These are phyloP conservation scores for Asterochloris sp. DNA, from an alignment of 139 green algal genomes.

Conservation along the genomic window DNA sequence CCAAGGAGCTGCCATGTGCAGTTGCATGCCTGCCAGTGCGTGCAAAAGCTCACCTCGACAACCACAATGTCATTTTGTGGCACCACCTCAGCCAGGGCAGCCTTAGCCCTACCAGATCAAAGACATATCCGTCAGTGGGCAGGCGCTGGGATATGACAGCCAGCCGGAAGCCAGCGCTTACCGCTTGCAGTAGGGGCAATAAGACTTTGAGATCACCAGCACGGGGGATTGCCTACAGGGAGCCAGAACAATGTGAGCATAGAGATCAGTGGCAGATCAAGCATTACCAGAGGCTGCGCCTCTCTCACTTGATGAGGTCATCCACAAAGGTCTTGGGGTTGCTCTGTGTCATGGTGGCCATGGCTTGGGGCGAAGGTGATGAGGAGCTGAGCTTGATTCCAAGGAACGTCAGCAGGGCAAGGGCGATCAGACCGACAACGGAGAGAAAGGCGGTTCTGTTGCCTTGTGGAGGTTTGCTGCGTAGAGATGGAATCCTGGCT, in stretches of 20 bases:
- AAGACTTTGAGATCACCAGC: background rate
- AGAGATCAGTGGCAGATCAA: background rate
- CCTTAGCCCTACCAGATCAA: background rate
- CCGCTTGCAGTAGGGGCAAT: slow-evolving; percentile 16
- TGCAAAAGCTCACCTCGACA: background rate
- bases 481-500: too few relatives aligned
- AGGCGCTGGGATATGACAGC: too few relatives aligned
- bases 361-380: too few relatives aligned
- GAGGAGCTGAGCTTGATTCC: too few relatives aligned
- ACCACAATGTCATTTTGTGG: slow-evolving; percentile 7
- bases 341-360: background rate
- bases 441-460: too few relatives aligned
- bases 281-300: background rate
- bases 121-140: too few relatives aligned
- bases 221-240: background rate
- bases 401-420: too few relatives aligned
- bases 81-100: background rate
- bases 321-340: slow-evolving; percentile 16
- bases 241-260: background rate
- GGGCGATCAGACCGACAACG: too few relatives aligned
- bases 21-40: too few relatives aligned
- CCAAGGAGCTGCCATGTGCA: background rate
- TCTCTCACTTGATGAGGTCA: slow-evolving; percentile 6
- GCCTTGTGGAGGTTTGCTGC: too few relatives aligned
- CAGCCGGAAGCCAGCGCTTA: too few relatives aligned